Evolutionary conservation across 768 basidiomycete genomes (phyloP).

Genomic region (Mycena vitilis): DNA sequence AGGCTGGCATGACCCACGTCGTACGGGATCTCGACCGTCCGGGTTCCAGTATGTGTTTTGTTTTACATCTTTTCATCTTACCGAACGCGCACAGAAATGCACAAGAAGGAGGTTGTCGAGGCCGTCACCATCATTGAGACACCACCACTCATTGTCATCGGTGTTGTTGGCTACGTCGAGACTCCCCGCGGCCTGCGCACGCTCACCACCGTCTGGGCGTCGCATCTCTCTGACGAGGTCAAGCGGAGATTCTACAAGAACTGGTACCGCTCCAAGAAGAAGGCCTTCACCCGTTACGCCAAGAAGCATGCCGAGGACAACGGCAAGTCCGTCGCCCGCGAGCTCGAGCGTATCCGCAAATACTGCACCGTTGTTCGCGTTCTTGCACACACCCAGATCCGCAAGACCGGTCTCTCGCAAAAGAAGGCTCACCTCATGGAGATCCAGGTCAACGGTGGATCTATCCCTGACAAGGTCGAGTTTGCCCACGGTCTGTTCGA

Average conservation of each 20-base stretch:
- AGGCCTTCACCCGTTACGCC: conserved; percentile 99
- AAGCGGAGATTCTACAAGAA: conserved; percentile 99
- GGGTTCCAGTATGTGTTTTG: conserved; percentile 87
- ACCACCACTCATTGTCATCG: conserved; percentile 95
- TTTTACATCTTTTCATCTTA: not conserved
- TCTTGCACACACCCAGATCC: conserved; percentile 98
- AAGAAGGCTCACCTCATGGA: conserved; percentile 99
- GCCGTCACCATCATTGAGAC: conserved; percentile 97
- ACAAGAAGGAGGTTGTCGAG: conserved; percentile 99
- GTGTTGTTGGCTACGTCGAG: conserved; percentile 99
- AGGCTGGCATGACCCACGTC: conserved; percentile 99
- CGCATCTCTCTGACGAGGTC: conserved; percentile 96
- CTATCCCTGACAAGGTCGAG: conserved; percentile 96
- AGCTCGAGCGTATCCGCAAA: conserved; percentile 99
- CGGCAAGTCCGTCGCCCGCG: conserved; percentile 91
- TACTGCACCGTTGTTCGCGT: conserved; percentile 99
- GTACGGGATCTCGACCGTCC: conserved; percentile 99
- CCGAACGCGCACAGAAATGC: conserved; percentile 81
- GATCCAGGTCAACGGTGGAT: conserved; percentile 99
- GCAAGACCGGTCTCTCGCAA: conserved; percentile 96
- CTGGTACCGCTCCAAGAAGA: conserved; percentile 99
- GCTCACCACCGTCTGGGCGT: conserved; percentile 98
- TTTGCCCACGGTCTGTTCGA: conserved; percentile 95
- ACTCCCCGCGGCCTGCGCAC: conserved; percentile 99
- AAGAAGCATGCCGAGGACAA: conserved; percentile 98